Percentiles rank a stretch among this genome's conserved stretches.
Evolutionary conservation across 2,329 filamentous ascomycete species (phyloP).

Genomic region (Cladophialophora psammophila): DNA sequence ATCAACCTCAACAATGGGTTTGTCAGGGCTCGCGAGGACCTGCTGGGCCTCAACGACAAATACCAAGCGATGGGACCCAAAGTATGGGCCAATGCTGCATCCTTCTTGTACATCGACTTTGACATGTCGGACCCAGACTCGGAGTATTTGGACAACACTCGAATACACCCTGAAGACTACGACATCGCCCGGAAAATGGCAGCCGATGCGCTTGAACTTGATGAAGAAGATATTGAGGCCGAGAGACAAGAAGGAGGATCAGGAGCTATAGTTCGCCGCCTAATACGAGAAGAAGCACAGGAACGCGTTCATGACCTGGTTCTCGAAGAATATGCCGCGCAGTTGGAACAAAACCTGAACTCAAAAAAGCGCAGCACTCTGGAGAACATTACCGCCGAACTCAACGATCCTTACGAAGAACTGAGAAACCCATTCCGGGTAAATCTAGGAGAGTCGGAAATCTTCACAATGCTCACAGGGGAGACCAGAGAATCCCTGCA

Average conservation of each 20-base stretch:
- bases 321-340: constrained; percentile 94
- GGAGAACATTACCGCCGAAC: constrained; percentile 92
- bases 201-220: constrained; percentile 91
- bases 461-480: constrained; percentile 96
- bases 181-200: constrained; percentile 98
- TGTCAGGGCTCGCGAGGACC: constrained; percentile 82
- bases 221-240: constrained; percentile 96
- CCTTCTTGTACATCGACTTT: constrained; percentile 89
- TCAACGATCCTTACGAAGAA: constrained; percentile 93
- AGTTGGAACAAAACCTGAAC: constrained; percentile 90
- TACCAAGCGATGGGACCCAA: constrained; percentile 84
- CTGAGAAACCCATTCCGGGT: constrained; percentile 79
- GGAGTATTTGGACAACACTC: constrained; percentile 94
- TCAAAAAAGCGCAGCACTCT: constrained; percentile 94
- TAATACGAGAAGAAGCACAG: constrained; percentile 93
- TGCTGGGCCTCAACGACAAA: constrained; percentile 85
- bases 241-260: constrained; percentile 89
- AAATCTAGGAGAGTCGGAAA: constrained; percentile 71
- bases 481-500: constrained; percentile 84
- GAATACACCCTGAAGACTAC: constrained; percentile 98
- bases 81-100: constrained; percentile 96
- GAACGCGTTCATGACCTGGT: constrained; percentile 96
- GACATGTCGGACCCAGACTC: constrained; percentile 81
- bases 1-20: constrained; percentile 90
- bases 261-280: constrained; percentile 88